A percentile compares a stretch with the other conserved stretches of the same genome.
These are phyloP conservation scores for Trichoderma aggressivum DNA, from an alignment of 2,329 filamentous ascomycete genomes.

Conservation along the genomic window DNA sequence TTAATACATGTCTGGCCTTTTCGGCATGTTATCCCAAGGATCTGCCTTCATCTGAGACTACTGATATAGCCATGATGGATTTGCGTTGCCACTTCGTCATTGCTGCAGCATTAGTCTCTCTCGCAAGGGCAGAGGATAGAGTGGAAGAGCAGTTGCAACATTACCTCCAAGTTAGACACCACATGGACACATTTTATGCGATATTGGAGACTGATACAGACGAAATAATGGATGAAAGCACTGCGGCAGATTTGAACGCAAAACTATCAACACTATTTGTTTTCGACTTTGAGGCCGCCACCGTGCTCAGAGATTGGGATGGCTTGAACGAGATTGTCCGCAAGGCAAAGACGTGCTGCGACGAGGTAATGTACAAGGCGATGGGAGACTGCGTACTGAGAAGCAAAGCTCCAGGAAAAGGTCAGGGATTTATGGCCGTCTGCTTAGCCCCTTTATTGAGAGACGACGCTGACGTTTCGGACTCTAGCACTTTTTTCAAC, in stretches of 20 bases:
- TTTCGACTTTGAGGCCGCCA: slow-evolving; percentile 75
- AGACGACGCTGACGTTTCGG: background rate
- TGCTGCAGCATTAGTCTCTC: slow-evolving; percentile 47
- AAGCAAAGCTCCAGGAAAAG: slow-evolving; percentile 47
- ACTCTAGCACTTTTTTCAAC: slow-evolving; percentile 47
- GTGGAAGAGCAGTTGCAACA: slow-evolving; percentile 52
- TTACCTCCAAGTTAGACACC: slow-evolving; percentile 59
- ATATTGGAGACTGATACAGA: slow-evolving; percentile 39
- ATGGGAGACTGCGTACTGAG: slow-evolving; percentile 65
- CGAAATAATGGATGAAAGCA: slow-evolving; percentile 39
- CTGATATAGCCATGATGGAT: slow-evolving; percentile 55
- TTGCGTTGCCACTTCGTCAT: slow-evolving; percentile 71
- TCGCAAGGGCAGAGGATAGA: slow-evolving; percentile 51
- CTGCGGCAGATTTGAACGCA: slow-evolving; percentile 50
- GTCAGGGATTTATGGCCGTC: slow-evolving; percentile 32
- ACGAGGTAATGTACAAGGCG: slow-evolving; percentile 51
- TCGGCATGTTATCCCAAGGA: slow-evolving; percentile 50
- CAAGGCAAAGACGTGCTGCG: slow-evolving; percentile 44
- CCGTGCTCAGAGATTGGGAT: slow-evolving; percentile 65
- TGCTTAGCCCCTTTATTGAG: background rate
- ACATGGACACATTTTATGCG: slow-evolving; percentile 57
- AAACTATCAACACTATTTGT: slow-evolving; percentile 67
- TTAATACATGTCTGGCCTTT: slow-evolving; percentile 51
- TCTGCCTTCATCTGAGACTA: slow-evolving; percentile 36
- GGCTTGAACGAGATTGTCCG: slow-evolving; percentile 59